Conservation (phyloP, 1,139 yeast species). For the Yamadazyma sp. region DNA sequence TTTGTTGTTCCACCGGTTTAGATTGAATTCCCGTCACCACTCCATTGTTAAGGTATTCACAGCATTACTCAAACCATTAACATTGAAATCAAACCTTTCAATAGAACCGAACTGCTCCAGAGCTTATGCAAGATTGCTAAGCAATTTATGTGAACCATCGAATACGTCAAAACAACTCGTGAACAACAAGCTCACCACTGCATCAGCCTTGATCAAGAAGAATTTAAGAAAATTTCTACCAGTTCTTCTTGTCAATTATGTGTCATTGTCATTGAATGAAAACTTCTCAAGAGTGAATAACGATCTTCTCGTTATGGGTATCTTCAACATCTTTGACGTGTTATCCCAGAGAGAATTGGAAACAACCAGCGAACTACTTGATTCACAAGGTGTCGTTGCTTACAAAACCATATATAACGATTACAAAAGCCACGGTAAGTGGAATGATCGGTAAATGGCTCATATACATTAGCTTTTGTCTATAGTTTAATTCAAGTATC, state of each 20-base stretch:
- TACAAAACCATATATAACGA: constrained; percentile 69
- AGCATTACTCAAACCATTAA: constrained; percentile 47
- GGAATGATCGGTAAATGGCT: constrained; percentile 57
- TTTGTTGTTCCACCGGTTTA: constrained; percentile 65
- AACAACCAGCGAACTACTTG: constrained; percentile 67
- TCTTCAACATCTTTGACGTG: constrained; percentile 67
- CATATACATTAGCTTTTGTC: constrained; percentile 1
- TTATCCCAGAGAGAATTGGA: constrained; percentile 67
- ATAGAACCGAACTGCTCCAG: constrained; percentile 3
- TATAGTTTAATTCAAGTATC: constrained; percentile 11
- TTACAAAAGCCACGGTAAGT: constrained; percentile 77
- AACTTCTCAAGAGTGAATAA: constrained; percentile 50
- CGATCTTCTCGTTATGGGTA: constrained; percentile 54
- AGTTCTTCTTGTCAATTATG: constrained; percentile 56
- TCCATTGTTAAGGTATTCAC: constrained; percentile 51
- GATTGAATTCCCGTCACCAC: constrained; percentile 74
- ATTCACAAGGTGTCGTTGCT: constrained; percentile 65
- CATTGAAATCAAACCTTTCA: constrained; percentile 20
- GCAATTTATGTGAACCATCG: constrained; percentile 73
- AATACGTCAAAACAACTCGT: constrained; percentile 16
- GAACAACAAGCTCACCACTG: constrained; percentile 48
- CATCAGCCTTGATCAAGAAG: constrained; percentile 54
- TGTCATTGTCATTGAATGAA: constrained; percentile 49
- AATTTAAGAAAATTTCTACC: constrained; percentile 65
- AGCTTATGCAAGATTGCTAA: constrained; percentile 57